phyloP scores from a whole-genome alignment of 176 grass and related monocot genomes.

The Alloteropsis semialata region DNA sequence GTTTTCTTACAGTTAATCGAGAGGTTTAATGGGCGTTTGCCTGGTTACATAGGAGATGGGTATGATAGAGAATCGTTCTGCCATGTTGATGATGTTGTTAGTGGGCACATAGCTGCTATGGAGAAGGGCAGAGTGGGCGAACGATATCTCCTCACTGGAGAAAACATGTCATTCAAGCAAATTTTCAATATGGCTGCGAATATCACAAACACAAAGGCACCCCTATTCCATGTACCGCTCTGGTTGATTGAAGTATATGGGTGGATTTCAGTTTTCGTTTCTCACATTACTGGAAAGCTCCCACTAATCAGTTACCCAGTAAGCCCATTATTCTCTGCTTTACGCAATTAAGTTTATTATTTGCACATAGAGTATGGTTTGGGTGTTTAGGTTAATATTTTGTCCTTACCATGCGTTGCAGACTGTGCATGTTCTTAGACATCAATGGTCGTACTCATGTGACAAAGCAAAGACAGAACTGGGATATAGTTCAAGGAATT shows the following conservation, averaged over 20 bases:
- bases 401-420: slow-evolving; percentile 36
- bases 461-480: slow-evolving; percentile 75
- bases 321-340: not conserved
- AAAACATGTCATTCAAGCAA: slow-evolving; percentile 66
- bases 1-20: slow-evolving; percentile 85
- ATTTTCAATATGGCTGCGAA: slow-evolving; percentile 69
- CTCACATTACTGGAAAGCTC: slow-evolving; percentile 79
- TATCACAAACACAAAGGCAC: slow-evolving; percentile 74
- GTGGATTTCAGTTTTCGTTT: slow-evolving; percentile 87
- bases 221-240: slow-evolving; percentile 65
- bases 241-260: slow-evolving; percentile 80
- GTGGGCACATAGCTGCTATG: slow-evolving; percentile 84
- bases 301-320: slow-evolving; percentile 93
- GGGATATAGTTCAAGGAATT: slow-evolving; percentile 68
- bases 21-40: slow-evolving; percentile 83
- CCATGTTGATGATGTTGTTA: slow-evolving; percentile 88
- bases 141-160: slow-evolving; percentile 84
- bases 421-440: slow-evolving; percentile 66
- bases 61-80: slow-evolving; percentile 73
- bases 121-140: slow-evolving; percentile 71
- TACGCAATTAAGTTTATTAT: not conserved
- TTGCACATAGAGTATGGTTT: not conserved
- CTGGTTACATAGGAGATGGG: slow-evolving; percentile 84
- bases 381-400: slow-evolving; percentile 1
- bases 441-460: slow-evolving; percentile 92